phyloP scores from a whole-genome alignment of 305 asterid species.

The Fraxinus ornus region DNA sequence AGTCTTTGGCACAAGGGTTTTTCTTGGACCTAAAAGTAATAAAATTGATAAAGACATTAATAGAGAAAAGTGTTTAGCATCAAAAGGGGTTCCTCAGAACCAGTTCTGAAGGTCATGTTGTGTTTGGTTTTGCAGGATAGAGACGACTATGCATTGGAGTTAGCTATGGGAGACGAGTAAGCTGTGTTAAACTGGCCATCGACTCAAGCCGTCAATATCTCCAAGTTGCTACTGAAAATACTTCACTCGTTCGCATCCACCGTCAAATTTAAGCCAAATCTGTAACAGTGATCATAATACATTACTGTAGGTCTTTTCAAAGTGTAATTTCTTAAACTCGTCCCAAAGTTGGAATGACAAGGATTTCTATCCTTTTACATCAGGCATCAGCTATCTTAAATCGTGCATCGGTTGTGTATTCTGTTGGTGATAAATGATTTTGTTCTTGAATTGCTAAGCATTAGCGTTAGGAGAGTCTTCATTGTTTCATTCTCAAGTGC shows the following conservation, averaged over 20 bases:
- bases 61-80: not conserved
- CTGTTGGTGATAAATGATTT: not conserved
- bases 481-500: not conserved
- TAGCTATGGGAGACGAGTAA: constrained; percentile 93
- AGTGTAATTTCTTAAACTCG: not conserved
- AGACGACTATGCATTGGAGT: constrained; percentile 88
- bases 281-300: not conserved
- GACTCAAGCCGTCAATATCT: not conserved
- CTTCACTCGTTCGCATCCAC: not conserved
- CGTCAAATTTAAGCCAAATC: not conserved
- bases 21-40: not conserved
- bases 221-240: not conserved
- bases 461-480: not conserved
- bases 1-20: not conserved
- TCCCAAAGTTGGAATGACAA: not conserved
- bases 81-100: not conserved
- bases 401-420: not conserved
- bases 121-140: constrained; percentile 61
- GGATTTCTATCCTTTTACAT: not conserved
- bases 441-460: not conserved
- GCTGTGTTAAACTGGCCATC: not conserved
- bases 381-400: not conserved
- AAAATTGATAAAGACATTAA: not conserved
- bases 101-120: not conserved
- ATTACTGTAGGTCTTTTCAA: not conserved